Base-by-base conservation (phyloP, 148 eudicot genomes). In the Pouteria glomerata region DNA sequence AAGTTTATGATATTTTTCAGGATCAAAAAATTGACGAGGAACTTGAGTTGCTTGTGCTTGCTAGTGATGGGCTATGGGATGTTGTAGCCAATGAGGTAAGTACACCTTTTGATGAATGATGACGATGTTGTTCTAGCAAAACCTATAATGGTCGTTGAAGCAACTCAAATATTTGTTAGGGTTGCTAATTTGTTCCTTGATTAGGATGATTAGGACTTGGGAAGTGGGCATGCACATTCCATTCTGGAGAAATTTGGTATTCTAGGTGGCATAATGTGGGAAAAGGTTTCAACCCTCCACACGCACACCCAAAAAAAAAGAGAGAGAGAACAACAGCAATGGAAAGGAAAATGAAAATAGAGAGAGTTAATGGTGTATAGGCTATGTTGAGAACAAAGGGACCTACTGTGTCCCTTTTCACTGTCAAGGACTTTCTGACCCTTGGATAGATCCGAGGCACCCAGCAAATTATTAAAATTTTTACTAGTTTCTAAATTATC, bases 41-140 rank as follows among this genome's bases (percentile, higher is more conserved):
- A 60, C 82, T 88, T 57, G 98, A 93, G 75, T 52, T 87, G 79
- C 89, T 93, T 55, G 98, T 93, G 80, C 92, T 93, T 83, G 98
- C 98, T 5, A 90, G 97, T 65, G 98, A 93, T 77, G 98, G 98
- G 26, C 90, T 93, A 2, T 93, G 98, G 98, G 98, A 93, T 71
- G 98, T 90, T 53, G 86, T 93, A 31, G 82, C 92, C 3, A 93
- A 93, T 70, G 97, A 91, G 96, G 97, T 92, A 78, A 74, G 73
- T n/a, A 59, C 55, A 11, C 11, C 24, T 68, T 62, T 57, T 44
- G 57, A 50, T 52, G 37, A 27, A 52, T 42, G 62, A 30, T 41
- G 27, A 59, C 23, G 8, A 13, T 33, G 8, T 27, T 2, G 8
- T 1, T 55, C 23, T 55, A 18, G 26, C 24, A 33, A 37, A 56